phyloP scores from a whole-genome alignment of 2,329 filamentous ascomycete genomes.

The Grosmannia serpens region DNA sequence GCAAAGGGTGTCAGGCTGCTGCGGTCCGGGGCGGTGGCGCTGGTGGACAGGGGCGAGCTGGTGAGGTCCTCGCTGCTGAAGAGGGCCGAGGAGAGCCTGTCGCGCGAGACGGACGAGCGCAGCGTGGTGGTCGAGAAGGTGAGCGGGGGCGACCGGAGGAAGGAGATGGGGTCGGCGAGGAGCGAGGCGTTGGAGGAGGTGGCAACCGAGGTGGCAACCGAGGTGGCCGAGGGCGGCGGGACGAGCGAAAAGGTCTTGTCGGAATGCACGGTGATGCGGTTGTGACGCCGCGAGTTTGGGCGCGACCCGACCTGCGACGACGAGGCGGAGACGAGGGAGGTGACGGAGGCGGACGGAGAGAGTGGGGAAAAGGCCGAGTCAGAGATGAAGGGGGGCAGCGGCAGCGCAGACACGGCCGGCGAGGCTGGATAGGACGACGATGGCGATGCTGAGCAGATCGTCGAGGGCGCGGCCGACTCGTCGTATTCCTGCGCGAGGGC shows the following conservation, averaged over 20 bases:
- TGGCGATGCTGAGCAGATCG: background rate
- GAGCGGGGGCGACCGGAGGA: constrained; percentile 28
- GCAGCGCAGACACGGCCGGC: background rate
- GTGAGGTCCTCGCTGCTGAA: constrained; percentile 35
- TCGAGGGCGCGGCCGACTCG: background rate
- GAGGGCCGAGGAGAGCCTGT: constrained; percentile 33
- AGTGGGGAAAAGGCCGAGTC: constrained; percentile 7
- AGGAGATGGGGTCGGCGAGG: background rate
- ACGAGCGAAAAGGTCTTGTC: constrained; percentile 49
- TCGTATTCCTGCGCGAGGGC: constrained; percentile 9
- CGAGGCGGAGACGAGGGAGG: constrained; percentile 11
- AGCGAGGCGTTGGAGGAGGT: constrained; percentile 9
- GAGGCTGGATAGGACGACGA: background rate
- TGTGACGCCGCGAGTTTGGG: constrained; percentile 28
- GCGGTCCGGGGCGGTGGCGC: constrained; percentile 30
- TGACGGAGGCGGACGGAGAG: constrained; percentile 7
- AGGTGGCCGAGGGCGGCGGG: constrained; percentile 14
- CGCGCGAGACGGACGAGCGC: constrained; percentile 37
- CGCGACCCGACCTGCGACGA: constrained; percentile 15
- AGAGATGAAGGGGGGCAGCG: background rate
- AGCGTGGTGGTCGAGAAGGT: constrained; percentile 26
- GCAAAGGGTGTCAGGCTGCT: constrained; percentile 25
- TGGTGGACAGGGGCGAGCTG: constrained; percentile 31
- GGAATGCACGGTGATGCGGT: constrained; percentile 38
- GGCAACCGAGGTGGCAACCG: constrained; percentile 1